Percentiles rank a stretch among this genome's conserved stretches.
phyloP scores from a whole-genome alignment of 495 filamentous ascomycete species.

The Acidomyces sp. region DNA sequence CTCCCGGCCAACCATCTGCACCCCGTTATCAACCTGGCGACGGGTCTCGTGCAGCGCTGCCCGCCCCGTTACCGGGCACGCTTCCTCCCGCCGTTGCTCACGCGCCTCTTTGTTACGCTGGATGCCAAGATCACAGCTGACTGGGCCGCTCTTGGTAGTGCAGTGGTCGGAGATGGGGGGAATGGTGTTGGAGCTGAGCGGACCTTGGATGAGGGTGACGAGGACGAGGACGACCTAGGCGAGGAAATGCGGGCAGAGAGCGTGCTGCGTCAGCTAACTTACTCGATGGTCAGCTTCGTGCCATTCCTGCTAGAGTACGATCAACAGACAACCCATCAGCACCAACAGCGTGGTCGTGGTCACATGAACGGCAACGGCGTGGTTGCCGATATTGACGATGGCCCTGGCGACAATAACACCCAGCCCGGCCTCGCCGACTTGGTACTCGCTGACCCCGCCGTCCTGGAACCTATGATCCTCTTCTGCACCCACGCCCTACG shows the following conservation, averaged over 20 bases:
- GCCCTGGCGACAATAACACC: too few relatives aligned
- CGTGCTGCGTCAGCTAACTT: constrained; percentile 84
- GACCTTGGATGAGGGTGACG: too few relatives aligned
- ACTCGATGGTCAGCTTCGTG: constrained; percentile 80
- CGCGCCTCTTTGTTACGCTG: constrained; percentile 69
- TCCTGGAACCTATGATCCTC: constrained; percentile 76
- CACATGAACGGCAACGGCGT: constrained; percentile 30
- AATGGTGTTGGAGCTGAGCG: too few relatives aligned
- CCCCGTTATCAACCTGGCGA: constrained; percentile 70
- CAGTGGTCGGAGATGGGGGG: constrained; percentile 43
- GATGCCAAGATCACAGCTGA: constrained; percentile 74
- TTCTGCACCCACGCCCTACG: constrained; percentile 84
- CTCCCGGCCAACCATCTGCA: constrained; percentile 89
- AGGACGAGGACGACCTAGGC: constrained; percentile 50
- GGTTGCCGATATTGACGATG: neutral
- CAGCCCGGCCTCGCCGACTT: constrained; percentile 35
- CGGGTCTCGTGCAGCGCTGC: constrained; percentile 81
- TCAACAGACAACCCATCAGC: constrained; percentile 33
- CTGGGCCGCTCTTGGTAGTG: constrained; percentile 47
- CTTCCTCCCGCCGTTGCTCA: constrained; percentile 77
- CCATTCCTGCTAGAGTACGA: constrained; percentile 61
- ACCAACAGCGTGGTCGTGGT: too few relatives aligned
- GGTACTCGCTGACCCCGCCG: constrained; percentile 60
- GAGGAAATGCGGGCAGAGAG: constrained; percentile 98
- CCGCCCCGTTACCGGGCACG: constrained; percentile 60